phyloP scores from a whole-genome alignment of 2,329 filamentous ascomycete species.

The Dothideomycetes sp. region DNA sequence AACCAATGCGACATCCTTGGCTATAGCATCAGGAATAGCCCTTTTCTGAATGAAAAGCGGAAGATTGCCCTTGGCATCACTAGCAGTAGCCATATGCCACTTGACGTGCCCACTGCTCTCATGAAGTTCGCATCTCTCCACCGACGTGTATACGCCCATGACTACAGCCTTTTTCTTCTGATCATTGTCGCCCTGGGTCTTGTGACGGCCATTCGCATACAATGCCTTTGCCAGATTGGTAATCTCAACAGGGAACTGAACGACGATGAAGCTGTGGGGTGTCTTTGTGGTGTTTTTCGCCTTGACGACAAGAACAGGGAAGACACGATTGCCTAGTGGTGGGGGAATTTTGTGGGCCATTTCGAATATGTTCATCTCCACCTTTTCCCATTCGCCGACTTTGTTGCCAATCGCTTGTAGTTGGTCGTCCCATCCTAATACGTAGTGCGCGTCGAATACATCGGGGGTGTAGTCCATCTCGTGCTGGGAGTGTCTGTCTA shows the following conservation, averaged over 20 bases:
- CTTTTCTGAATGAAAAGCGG: conserved; percentile 56
- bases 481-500: conserved; percentile 44
- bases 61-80: conserved; percentile 56
- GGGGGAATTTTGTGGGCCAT: conserved; percentile 54
- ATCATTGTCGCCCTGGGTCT: conserved; percentile 17
- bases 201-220: conserved; percentile 18
- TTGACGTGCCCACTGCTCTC: conserved; percentile 37
- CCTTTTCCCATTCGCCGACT: conserved; percentile 20
- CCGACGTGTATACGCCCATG: conserved; percentile 50
- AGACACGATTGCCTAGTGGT: conserved; percentile 53
- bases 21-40: conserved; percentile 50
- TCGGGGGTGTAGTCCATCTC: conserved; percentile 50
- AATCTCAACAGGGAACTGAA: conserved; percentile 27
- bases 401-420: conserved; percentile 13
- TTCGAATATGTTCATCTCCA: conserved; percentile 42
- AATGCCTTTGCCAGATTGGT: conserved; percentile 22
- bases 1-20: conserved; percentile 62
- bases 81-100: conserved; percentile 71
- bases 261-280: conserved; percentile 18
- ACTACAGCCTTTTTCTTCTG: conserved; percentile 38
- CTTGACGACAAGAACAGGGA: conserved; percentile 55
- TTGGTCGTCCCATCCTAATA: conserved; percentile 31
- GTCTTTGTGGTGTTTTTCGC: conserved; percentile 16
- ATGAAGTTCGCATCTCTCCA: conserved; percentile 49
- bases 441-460: conserved; percentile 37